Base-by-base conservation (phyloP, 306 rosid species). In the Adenanthera pavonina region DNA sequence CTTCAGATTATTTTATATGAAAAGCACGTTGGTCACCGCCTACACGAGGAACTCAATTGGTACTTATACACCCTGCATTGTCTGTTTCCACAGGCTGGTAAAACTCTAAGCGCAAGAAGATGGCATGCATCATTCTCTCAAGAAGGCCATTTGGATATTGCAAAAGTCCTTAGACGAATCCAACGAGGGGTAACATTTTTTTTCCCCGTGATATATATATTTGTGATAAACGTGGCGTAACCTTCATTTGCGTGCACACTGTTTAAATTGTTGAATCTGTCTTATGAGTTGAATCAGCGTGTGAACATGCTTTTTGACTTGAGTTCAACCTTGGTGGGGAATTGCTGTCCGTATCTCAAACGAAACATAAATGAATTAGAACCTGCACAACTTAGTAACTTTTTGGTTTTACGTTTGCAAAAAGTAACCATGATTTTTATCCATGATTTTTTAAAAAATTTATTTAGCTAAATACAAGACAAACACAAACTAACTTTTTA, bases 61-160 rank as follows among this genome's bases (percentile, higher is more conserved):
- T 54, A 57, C 64, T 57, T 57, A 7, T 57, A 69, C 73, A 38
- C 68, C 40, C 16, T 40, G 53, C 71, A 74, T 60, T 80, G 35
- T 86, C 75, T 64, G 72, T 80, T 87, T 81, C 59, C 56, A 34
- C 92, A 95, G 99, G 90, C 95, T 47, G 99, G 99, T 72, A 95
- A 92, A 87, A 95, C 99, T 79, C 91, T 95, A 61, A 92, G 97
- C 82, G 84, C 85, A 82, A 89, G 97, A 85, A 91, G 99, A 80
- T 95, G 97, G 97, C 80, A 89, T 35, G 91, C 95, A 65, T 91
- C 99, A 75, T 95, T 95, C 78, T 75, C 89, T 61, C 78, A 75
- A 80, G 97, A 91, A 16, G 99, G 99, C 75, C 97, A 78, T 77
- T 83, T 95, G 87, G 95, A 93, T 79, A 95, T 95, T 57, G 99